Evolutionary conservation across 1,284 basidiomycete species (phyloP).

Genomic region (Neolentinus lepideus): DNA sequence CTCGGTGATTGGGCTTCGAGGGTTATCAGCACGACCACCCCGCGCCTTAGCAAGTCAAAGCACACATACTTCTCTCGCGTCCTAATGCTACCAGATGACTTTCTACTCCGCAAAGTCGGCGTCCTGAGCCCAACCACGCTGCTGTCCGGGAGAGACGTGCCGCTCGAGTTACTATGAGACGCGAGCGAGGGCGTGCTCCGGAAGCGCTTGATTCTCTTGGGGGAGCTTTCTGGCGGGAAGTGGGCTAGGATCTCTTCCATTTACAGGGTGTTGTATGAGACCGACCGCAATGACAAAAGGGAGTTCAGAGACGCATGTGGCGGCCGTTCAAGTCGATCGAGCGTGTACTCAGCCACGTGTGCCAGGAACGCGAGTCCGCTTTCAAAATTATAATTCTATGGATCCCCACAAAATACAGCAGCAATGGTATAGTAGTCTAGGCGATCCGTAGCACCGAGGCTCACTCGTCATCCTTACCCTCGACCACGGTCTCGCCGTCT

Average conservation of each 20-base stretch:
- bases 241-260: slow-evolving; percentile 2
- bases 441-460: background rate
- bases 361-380: no score
- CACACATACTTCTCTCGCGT: background rate
- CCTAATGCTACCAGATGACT: background rate
- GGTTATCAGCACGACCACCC: background rate
- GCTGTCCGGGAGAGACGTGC: background rate
- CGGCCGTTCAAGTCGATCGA: background rate
- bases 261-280: background rate
- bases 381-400: no score
- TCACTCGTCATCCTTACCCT: slow-evolving; percentile 50
- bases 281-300: no score
- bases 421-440: background rate
- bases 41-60: background rate
- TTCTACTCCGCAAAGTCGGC: background rate
- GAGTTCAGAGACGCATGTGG: background rate
- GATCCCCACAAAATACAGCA: background rate
- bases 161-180: background rate
- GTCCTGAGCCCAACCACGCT: background rate
- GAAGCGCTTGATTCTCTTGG: background rate
- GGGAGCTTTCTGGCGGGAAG: background rate
- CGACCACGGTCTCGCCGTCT: slow-evolving; percentile 65
- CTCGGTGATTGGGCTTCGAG: slow-evolving; percentile 5
- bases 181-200: background rate
- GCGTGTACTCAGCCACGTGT: no score